Percentiles rank a stretch among this genome's conserved stretches.
These are phyloP conservation scores for Tulasnella sp. DNA, from an alignment of 768 basidiomycete species.

Conservation along the genomic window DNA sequence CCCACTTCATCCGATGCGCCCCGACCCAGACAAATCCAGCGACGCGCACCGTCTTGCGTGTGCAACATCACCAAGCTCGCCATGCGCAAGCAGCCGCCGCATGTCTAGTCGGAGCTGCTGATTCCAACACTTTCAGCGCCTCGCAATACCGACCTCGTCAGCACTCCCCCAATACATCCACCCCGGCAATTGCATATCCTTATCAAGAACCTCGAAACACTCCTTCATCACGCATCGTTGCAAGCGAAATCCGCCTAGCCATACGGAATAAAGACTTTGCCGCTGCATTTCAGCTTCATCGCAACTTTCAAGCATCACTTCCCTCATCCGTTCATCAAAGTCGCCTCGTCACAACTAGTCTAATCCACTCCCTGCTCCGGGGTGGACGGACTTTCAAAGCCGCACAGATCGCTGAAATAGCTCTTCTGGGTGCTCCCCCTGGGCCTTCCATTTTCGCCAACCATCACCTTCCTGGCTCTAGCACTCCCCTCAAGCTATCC, in stretches of 20 bases:
- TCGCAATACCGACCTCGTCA: neutral
- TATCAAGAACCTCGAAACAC: neutral
- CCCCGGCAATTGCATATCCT: neutral
- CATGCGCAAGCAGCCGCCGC: neutral
- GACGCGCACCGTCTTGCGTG: neutral
- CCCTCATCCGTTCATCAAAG: neutral
- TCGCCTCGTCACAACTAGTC: constrained; percentile 12
- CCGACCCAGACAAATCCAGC: neutral
- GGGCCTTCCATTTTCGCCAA: neutral
- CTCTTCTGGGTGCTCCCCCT: neutral
- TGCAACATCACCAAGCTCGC: neutral
- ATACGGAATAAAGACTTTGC: neutral
- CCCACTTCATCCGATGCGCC: neutral
- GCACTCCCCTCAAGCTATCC: neutral
- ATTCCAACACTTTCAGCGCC: neutral
- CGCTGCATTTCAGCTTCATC: neutral
- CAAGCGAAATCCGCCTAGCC: constrained; percentile 2
- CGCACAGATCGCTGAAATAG: constrained; percentile 9
- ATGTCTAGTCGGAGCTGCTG: neutral
- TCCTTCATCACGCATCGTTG: neutral
- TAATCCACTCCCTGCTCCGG: constrained; percentile 12
- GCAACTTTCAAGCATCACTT: neutral
- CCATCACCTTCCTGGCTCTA: neutral
- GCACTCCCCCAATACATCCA: neutral
- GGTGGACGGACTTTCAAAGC: constrained; percentile 4